phyloP scores from a whole-genome alignment of 345 rosid species.

The Nasturtium officinale region DNA sequence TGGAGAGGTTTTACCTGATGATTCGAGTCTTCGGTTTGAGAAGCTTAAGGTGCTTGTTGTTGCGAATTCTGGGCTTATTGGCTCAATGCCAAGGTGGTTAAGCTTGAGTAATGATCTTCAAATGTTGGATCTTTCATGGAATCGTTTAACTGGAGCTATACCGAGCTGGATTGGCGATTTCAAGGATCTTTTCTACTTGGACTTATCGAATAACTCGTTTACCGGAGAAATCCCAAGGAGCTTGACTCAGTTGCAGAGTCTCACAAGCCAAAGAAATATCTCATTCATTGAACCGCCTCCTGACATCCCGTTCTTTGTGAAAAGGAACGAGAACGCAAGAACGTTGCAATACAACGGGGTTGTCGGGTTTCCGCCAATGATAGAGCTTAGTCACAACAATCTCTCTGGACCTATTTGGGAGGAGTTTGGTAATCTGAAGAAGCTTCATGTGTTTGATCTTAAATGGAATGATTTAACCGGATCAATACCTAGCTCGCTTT shows the following conservation, averaged over 20 bases:
- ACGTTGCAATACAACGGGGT: conserved; percentile 67
- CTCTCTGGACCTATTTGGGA: conserved; percentile 57
- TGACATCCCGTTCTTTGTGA: conserved; percentile 64
- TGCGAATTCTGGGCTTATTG: conserved; percentile 63
- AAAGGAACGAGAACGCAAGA: conserved; percentile 51
- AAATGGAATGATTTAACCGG: conserved; percentile 49
- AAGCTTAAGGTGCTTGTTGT: conserved; percentile 66
- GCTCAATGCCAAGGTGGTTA: conserved; percentile 73
- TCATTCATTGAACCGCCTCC: conserved; percentile 58
- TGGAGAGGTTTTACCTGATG: conserved; percentile 60
- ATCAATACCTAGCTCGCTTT: conserved; percentile 48
- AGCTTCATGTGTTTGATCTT: conserved; percentile 55
- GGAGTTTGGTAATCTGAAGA: conserved; percentile 59
- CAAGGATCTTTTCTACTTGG: conserved; percentile 61
- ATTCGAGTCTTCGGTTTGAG: conserved; percentile 50
- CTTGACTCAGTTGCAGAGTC: conserved; percentile 52
- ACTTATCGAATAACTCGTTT: conserved; percentile 65
- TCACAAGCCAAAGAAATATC: conserved; percentile 47
- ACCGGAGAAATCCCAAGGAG: conserved; percentile 60
- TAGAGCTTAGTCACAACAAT: conserved; percentile 45
- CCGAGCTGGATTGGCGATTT: conserved; percentile 62
- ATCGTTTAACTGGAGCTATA: conserved; percentile 52
- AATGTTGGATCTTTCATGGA: conserved; percentile 87
- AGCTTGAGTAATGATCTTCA: conserved; percentile 55
- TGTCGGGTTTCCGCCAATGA: conserved; percentile 52